Evolutionary conservation across 345 rosid genomes (phyloP).

Genomic region (Rhodamnia argentea): DNA sequence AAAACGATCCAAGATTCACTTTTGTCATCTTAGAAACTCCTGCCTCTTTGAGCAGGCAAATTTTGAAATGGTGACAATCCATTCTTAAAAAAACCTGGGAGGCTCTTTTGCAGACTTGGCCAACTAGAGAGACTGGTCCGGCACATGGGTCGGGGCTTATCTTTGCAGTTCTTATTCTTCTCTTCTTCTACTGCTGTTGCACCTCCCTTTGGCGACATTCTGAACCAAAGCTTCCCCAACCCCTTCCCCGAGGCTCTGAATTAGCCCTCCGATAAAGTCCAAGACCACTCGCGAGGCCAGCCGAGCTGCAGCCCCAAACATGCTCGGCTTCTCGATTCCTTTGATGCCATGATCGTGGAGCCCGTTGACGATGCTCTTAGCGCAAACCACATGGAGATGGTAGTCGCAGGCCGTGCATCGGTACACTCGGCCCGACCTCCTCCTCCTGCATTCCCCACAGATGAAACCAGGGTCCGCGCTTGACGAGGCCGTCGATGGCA

Average conservation of each 20-base stretch:
- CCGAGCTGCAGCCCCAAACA: slow-evolving; percentile 46
- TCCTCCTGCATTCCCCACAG: slow-evolving; percentile 67
- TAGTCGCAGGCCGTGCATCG: slow-evolving; percentile 64
- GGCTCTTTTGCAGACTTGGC: not conserved
- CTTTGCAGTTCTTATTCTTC: not conserved
- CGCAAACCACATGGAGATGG: slow-evolving; percentile 75
- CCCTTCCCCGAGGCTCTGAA: slow-evolving; percentile 81
- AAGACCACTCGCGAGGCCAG: slow-evolving; percentile 58
- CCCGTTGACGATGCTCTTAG: slow-evolving; percentile 68
- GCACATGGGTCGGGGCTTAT: not conserved
- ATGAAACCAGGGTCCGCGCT: slow-evolving; percentile 11
- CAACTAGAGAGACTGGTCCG: not conserved
- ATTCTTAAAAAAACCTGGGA: not conserved
- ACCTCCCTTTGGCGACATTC: slow-evolving; percentile 30
- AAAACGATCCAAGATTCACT: not conserved
- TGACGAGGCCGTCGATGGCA: slow-evolving; percentile 11
- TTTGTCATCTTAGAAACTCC: not conserved
- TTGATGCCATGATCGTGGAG: slow-evolving; percentile 40
- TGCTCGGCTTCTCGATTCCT: slow-evolving; percentile 35
- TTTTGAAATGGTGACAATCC: not conserved
- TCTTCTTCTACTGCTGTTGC: not conserved
- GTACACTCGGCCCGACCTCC: slow-evolving; percentile 55
- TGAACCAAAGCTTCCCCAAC: slow-evolving; percentile 54
- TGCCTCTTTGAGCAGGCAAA: not conserved
- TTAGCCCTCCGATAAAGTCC: slow-evolving; percentile 53